Evolutionary conservation across 192 early-diverging fungal species (phyloP).

Genomic region (Pilobolus umbonatus): DNA sequence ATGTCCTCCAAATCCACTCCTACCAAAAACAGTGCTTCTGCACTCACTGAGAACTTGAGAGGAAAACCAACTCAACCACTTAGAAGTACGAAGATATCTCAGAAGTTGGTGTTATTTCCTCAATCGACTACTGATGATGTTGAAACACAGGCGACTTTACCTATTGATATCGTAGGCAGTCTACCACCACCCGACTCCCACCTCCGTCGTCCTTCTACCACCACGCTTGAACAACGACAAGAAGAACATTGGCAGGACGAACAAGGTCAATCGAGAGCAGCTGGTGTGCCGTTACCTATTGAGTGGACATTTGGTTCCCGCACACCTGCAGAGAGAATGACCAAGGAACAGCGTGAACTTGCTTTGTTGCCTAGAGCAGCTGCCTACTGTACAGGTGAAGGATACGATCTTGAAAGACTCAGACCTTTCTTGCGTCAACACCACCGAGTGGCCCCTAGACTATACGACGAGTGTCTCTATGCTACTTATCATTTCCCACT

Average conservation of each 20-base stretch:
- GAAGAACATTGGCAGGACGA: constrained; percentile 11
- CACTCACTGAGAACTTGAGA: neutral
- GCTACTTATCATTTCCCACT: constrained; percentile 53
- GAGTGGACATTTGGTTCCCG: constrained; percentile 36
- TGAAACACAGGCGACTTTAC: constrained; percentile 10
- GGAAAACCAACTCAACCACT: constrained; percentile 54
- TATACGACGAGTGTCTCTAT: constrained; percentile 53
- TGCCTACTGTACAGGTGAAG: constrained; percentile 74
- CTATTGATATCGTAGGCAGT: constrained; percentile 3
- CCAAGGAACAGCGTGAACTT: constrained; percentile 46
- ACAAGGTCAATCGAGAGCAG: neutral
- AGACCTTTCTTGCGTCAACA: constrained; percentile 39
- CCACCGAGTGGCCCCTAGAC: constrained; percentile 47
- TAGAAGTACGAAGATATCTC: constrained; percentile 84
- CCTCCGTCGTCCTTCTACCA: neutral
- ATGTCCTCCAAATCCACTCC: too few relatives aligned
- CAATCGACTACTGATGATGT: constrained; percentile 29
- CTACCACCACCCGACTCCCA: constrained; percentile 3
- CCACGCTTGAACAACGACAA: neutral
- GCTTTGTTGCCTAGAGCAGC: constrained; percentile 55
- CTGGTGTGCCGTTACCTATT: constrained; percentile 22
- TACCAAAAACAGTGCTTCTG: neutral
- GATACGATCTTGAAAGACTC: constrained; percentile 43
- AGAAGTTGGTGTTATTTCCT: constrained; percentile 86
- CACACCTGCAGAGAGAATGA: constrained; percentile 50